A percentile compares a stretch with the other conserved stretches of the same genome.
Conservation (phyloP, 441 rosid species). For the Erodium chrysanthum region DNA sequence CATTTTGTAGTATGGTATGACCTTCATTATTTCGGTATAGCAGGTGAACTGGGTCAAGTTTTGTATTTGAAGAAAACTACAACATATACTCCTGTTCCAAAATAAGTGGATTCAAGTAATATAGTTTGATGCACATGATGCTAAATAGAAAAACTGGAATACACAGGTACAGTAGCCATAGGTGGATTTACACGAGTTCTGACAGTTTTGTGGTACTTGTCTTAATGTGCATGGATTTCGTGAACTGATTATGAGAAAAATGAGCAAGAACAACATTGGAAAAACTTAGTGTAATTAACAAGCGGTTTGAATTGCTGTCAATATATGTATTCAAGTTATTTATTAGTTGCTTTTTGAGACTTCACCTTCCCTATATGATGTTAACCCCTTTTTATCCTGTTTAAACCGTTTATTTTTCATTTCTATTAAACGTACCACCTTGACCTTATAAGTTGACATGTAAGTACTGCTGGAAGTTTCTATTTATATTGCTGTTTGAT, state of each 20-base stretch:
- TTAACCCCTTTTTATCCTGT: no score
- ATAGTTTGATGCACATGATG: background rate
- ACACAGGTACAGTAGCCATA: background rate
- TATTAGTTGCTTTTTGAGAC: background rate
- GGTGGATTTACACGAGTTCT: background rate
- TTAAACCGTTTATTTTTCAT: background rate
- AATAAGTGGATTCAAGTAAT: background rate
- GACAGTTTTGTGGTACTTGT: background rate
- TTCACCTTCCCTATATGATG: background rate
- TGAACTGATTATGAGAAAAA: background rate
- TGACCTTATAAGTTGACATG: background rate
- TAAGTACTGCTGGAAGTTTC: background rate
- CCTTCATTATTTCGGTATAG: background rate
- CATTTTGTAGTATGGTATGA: background rate
- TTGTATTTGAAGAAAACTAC: background rate
- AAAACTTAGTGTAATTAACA: background rate
- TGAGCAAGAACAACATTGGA: background rate
- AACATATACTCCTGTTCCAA: background rate
- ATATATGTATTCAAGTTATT: background rate
- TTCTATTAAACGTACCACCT: background rate
- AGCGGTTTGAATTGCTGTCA: background rate
- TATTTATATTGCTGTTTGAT: background rate
- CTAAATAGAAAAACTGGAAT: background rate
- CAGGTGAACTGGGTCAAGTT: background rate
- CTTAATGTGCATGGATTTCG: background rate